phyloP scores from a whole-genome alignment of 345 rosid species.

The Cardiospermum halicacabum region DNA sequence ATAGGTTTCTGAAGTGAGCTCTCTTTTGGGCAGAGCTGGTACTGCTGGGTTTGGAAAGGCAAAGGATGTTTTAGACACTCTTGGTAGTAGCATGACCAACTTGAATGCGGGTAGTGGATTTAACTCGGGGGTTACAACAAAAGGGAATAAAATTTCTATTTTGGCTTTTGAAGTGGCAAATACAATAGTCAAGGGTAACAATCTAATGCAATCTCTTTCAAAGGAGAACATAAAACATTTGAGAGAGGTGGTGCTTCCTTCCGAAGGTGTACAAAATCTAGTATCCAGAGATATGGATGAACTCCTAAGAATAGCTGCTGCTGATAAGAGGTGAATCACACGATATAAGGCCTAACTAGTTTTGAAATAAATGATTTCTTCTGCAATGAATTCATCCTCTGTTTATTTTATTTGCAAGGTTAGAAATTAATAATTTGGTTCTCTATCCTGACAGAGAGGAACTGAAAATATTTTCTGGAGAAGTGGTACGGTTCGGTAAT shows the following conservation, averaged over 20 bases:
- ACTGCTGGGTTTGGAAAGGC: conserved; percentile 86
- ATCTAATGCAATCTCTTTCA: conserved; percentile 87
- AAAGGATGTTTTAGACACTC: conserved; percentile 85
- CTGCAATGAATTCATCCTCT: background rate
- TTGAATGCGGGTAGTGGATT: conserved; percentile 62
- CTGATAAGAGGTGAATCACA: conserved; percentile 77
- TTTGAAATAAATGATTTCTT: background rate
- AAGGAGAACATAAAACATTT: conserved; percentile 60
- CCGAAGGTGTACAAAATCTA: conserved; percentile 82
- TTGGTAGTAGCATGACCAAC: conserved; percentile 94
- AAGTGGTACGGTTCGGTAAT: conserved; percentile 97
- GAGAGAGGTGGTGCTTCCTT: conserved; percentile 80
- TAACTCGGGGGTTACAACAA: conserved; percentile 67
- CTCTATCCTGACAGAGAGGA: conserved; percentile 63
- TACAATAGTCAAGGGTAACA: conserved; percentile 89
- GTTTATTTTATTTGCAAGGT: background rate
- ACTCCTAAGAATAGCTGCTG: conserved; percentile 69
- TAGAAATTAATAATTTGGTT: conserved; percentile 2
- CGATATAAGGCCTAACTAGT: background rate
- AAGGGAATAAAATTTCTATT: conserved; percentile 76
- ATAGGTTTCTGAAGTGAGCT: conserved; percentile 91
- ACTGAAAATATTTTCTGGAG: conserved; percentile 77
- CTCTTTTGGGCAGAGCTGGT: conserved; percentile 84
- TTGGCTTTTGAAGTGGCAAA: conserved; percentile 96
- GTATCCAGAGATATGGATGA: conserved; percentile 82